Conservation (phyloP, 345 rosid genomes). For the Raphanus sativus region DNA sequence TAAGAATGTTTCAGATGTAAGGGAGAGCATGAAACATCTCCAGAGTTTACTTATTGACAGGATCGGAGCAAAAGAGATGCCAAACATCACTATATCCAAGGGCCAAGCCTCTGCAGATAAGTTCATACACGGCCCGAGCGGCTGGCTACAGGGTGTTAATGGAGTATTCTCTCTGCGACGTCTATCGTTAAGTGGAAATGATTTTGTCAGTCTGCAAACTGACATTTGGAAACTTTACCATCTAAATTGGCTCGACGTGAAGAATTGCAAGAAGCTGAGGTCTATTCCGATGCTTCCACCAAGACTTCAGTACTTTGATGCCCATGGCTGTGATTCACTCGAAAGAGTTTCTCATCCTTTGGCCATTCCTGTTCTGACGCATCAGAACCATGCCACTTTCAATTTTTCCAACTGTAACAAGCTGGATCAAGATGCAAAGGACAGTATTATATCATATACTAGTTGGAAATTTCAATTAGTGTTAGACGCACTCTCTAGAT, state of each 20-base stretch:
- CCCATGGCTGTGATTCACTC: conserved; percentile 6
- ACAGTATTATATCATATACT: conserved; percentile 4
- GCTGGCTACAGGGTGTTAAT: neutral
- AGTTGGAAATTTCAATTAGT: neutral
- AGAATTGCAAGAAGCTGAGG: conserved; percentile 1
- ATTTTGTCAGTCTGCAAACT: neutral
- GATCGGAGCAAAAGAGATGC: too few species aligned
- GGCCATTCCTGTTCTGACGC: neutral
- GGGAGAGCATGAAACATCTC: too few species aligned
- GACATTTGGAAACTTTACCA: neutral
- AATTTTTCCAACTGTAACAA: conserved; percentile 9
- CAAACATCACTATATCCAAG: neutral
- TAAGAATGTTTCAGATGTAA: too few species aligned
- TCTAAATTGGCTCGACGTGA: neutral
- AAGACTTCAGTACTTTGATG: conserved; percentile 7
- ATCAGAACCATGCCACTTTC: neutral
- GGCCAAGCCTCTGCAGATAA: neutral
- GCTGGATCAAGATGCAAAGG: conserved; percentile 4
- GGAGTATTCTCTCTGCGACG: neutral
- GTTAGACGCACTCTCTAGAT: neutral
- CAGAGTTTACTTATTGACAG: too few species aligned
- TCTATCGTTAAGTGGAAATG: neutral
- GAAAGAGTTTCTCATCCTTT: neutral
- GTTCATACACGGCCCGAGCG: neutral
- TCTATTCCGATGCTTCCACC: conserved; percentile 1